A percentile compares a stretch with the other conserved stretches of the same genome.
Conservation (phyloP, 805 yeast species). For the Metschnikowia gelsemii region DNA sequence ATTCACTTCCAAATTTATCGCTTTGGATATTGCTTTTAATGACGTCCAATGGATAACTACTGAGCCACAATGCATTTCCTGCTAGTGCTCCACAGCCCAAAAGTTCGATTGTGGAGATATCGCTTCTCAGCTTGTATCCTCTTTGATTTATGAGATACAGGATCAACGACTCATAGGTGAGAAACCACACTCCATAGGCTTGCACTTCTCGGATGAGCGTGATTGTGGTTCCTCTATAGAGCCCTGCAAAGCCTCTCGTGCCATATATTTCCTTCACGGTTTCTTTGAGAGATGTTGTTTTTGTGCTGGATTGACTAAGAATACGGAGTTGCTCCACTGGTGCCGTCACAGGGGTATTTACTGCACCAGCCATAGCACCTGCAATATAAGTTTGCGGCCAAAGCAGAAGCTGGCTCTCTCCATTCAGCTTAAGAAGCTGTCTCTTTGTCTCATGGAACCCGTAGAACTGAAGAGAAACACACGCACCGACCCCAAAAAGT, state of each 20-base stretch:
- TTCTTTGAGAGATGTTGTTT: conserved; percentile 25
- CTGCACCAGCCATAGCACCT: conserved; percentile 66
- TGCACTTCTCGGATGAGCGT: conserved; percentile 62
- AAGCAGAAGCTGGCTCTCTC: conserved; percentile 38
- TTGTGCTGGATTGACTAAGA: conserved; percentile 52
- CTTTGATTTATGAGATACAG: conserved; percentile 33
- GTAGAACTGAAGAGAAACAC: conserved; percentile 68
- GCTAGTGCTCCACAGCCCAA: conserved; percentile 61
- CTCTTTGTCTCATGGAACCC: conserved; percentile 71
- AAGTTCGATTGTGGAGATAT: conserved; percentile 55
- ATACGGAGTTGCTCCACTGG: conserved; percentile 70
- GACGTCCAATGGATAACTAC: conserved; percentile 53
- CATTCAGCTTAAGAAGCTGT: conserved; percentile 41
- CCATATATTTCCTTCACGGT: conserved; percentile 45
- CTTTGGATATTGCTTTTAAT: conserved; percentile 54
- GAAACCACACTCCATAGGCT: conserved; percentile 75
- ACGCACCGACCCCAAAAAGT: conserved; percentile 47
- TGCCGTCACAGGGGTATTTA: conserved; percentile 60
- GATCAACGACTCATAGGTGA: conserved; percentile 60
- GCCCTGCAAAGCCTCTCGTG: conserved; percentile 47
- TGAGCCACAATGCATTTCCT: conserved; percentile 66
- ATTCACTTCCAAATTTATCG: conserved; percentile 46
- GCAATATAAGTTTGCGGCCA: conserved; percentile 59
- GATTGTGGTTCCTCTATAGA: conserved; percentile 55
- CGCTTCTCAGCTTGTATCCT: conserved; percentile 41